Base-by-base conservation (phyloP, 257 asterid genomes). In the Avicennia marina region DNA sequence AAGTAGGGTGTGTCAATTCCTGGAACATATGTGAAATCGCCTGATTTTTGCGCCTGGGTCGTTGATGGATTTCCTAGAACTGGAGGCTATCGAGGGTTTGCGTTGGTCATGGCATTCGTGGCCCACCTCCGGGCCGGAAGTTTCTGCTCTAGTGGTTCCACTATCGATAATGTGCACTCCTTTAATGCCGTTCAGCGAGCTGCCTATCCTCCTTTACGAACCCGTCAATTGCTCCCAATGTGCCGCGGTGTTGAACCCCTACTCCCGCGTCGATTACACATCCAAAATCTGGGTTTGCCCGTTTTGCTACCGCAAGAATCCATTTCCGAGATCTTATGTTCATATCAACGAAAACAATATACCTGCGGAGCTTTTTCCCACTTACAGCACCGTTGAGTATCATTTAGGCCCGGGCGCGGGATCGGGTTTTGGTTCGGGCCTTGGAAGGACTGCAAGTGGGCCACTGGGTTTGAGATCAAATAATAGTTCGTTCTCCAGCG, bases 41-140 rank as follows among this genome's bases (percentile, higher is more conserved):
- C n/a, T n/a, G n/a, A n/a, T n/a, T n/a, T n/a, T n/a, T n/a, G n/a
- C n/a, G n/a, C n/a, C n/a, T n/a, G n/a, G n/a, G n/a, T n/a, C n/a
- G n/a, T n/a, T n/a, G n/a, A 88, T 91, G 98, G 98, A 91, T 85
- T 91, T 85, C 80, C 62, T 71, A 27, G 96, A 91, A 77, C 68
- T 91, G 73, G 98, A 91, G 75, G 96, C 84, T 22, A 88, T 77
- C 63, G 98, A 91, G 82, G 96, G 98, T 13, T 79, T 91, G 67
- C 86, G 98, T 1, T 91, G 98, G 98, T 75, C 98, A 20, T 91
- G 98, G 97, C 90, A 88, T 39, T 79, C 98, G 4, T 91, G 98
- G 98, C 95, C 98, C 17, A 70, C 66, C 10, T 48, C 90, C 31
- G 80, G 78, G 79, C 65, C 94, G 56, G 95, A 85, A 41, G 83